phyloP scores from a whole-genome alignment of 2,329 filamentous ascomycete species.

The Ophiostoma angusticollis region DNA sequence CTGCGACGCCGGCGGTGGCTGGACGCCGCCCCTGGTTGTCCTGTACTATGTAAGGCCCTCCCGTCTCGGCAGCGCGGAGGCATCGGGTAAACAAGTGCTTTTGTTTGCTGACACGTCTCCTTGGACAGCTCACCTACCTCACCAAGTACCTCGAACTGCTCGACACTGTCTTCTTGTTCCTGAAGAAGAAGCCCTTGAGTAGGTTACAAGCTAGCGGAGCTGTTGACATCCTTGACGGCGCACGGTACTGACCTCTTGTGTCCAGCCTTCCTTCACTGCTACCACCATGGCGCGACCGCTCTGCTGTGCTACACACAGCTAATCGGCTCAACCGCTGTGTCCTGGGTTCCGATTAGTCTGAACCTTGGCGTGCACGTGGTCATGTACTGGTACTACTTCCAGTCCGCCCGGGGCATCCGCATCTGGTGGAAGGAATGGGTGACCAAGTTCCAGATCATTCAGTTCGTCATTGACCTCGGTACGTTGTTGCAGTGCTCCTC shows the following conservation, averaged over 20 bases:
- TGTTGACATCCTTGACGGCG: too few relatives aligned
- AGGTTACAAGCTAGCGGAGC: too few relatives aligned
- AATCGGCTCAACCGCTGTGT: slow-evolving; percentile 81
- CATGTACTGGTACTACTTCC: slow-evolving; percentile 99
- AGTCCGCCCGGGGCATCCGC: slow-evolving; percentile 84
- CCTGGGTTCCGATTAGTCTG: slow-evolving; percentile 86
- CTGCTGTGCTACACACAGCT: slow-evolving; percentile 97
- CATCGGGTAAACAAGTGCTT: slow-evolving; percentile 22
- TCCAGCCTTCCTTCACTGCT: slow-evolving; percentile 94
- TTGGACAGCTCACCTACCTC: slow-evolving; percentile 75
- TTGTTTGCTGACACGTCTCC: slow-evolving; percentile 21
- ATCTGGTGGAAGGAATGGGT: slow-evolving; percentile 99
- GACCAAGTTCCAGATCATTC: slow-evolving; percentile 89
- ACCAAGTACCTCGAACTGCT: slow-evolving; percentile 95
- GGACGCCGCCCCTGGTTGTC: slow-evolving; percentile 85
- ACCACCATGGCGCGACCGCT: slow-evolving; percentile 94
- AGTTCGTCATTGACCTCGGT: slow-evolving; percentile 96
- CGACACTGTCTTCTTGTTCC: slow-evolving; percentile 91
- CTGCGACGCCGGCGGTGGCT: slow-evolving; percentile 69
- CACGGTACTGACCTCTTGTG: slow-evolving; percentile 1
- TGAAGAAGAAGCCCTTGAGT: slow-evolving; percentile 99
- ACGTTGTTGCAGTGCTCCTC: slow-evolving; percentile 26
- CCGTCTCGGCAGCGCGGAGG: too few relatives aligned
- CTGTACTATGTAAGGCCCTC: slow-evolving; percentile 74
- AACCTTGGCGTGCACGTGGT: slow-evolving; percentile 93